Percentiles rank a stretch among this genome's conserved stretches.
Conservation (phyloP, 495 filamentous ascomycete species). For the Xanthoparmelia taractica region DNA sequence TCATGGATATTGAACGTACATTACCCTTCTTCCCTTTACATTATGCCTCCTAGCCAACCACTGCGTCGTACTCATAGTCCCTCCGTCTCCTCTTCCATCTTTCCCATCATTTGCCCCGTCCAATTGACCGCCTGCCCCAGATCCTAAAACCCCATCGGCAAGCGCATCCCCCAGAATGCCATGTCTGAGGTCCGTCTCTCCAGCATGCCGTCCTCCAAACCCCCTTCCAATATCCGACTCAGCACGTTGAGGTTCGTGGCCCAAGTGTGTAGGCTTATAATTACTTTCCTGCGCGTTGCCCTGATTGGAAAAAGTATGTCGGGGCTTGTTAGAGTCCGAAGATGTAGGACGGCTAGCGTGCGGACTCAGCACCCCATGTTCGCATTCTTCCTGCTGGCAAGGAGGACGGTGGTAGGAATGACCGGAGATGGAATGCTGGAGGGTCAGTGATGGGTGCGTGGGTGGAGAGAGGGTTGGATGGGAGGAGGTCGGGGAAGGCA, state of each 20-base stretch:
- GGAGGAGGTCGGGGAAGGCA: slow-evolving; percentile 11
- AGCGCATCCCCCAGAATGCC: slow-evolving; percentile 33
- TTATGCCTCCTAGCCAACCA: slow-evolving; percentile 54
- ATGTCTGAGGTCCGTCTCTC: slow-evolving; percentile 21
- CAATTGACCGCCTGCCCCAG: slow-evolving; percentile 12
- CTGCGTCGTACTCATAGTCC: slow-evolving; percentile 44
- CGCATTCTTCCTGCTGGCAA: slow-evolving; percentile 23
- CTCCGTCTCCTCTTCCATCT: slow-evolving; percentile 23
- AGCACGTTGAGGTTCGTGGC: not conserved
- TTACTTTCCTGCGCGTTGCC: not conserved
- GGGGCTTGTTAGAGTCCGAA: not conserved
- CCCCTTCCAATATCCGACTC: not conserved
- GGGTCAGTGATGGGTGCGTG: not conserved
- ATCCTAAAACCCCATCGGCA: slow-evolving; percentile 34
- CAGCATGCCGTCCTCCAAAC: slow-evolving; percentile 13
- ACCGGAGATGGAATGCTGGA: not conserved
- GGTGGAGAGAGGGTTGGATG: slow-evolving; percentile 9
- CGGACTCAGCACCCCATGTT: slow-evolving; percentile 15
- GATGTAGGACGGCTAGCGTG: slow-evolving; percentile 12
- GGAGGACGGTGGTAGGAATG: slow-evolving; percentile 16
- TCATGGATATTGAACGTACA: slow-evolving; percentile 40
- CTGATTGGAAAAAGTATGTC: not conserved
- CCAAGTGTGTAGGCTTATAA: not conserved
- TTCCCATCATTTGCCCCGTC: not conserved
- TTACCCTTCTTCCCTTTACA: slow-evolving; percentile 46